phyloP scores from a whole-genome alignment of 1,284 basidiomycete genomes.

The Malassezia slooffiae region DNA sequence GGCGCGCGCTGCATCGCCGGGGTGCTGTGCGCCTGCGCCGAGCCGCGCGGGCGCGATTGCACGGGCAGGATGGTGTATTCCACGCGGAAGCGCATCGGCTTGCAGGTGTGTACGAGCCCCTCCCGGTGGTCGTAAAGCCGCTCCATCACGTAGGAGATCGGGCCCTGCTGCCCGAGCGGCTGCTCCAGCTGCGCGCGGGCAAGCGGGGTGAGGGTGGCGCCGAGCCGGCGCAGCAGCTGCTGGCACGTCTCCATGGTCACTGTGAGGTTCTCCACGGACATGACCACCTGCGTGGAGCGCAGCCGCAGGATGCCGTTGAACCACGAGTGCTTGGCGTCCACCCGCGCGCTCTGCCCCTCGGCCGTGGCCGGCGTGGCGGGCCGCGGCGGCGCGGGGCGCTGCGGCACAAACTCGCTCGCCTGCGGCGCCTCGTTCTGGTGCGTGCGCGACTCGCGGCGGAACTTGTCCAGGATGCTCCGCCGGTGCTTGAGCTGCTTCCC shows the following conservation, averaged over 20 bases:
- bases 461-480: slow-evolving; percentile 1
- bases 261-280: slow-evolving; percentile 51
- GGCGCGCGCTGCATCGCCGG: slow-evolving; percentile 11
- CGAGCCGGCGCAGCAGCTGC: slow-evolving; percentile 54
- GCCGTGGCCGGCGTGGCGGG: slow-evolving; percentile 10
- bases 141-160: slow-evolving; percentile 31
- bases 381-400: background rate
- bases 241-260: slow-evolving; percentile 59
- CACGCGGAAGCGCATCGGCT: slow-evolving; percentile 40
- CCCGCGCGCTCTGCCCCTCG: slow-evolving; percentile 1
- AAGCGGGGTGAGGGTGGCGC: slow-evolving; percentile 7
- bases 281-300: slow-evolving; percentile 53
- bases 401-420: background rate
- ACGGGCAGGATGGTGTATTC: slow-evolving; percentile 38
- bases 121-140: slow-evolving; percentile 27
- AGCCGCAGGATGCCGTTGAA: slow-evolving; percentile 78
- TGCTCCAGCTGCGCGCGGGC: slow-evolving; percentile 4
- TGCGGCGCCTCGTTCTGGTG: background rate
- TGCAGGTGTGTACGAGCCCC: slow-evolving; percentile 20
- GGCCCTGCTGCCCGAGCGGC: slow-evolving; percentile 23
- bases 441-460: background rate
- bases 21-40: slow-evolving; percentile 19
- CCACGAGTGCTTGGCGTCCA: slow-evolving; percentile 61
- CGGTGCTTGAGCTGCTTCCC: slow-evolving; percentile 3
- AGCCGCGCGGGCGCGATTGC: slow-evolving; percentile 20